phyloP scores from a whole-genome alignment of 805 yeast species.

The Kuraishia borneana region DNA sequence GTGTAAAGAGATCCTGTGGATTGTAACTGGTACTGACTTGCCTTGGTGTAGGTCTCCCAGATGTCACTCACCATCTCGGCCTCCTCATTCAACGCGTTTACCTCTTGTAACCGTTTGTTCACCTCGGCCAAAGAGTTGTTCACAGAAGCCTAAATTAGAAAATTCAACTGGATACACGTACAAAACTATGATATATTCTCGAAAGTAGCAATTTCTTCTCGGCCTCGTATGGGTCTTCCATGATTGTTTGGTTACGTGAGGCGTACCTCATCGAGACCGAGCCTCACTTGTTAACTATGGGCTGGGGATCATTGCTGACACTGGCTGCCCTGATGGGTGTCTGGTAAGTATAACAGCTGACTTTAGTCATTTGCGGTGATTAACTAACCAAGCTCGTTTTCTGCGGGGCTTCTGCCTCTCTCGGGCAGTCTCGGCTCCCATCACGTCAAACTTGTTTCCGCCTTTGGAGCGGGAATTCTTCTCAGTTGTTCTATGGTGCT shows the following conservation, averaged over 20 bases:
- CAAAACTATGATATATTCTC: constrained; percentile 68
- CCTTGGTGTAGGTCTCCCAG: constrained; percentile 69
- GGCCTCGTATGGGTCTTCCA: constrained; percentile 85
- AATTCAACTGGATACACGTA: constrained; percentile 24
- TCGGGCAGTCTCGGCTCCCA: constrained; percentile 11
- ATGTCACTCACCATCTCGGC: constrained; percentile 63
- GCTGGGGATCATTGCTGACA: constrained; percentile 1
- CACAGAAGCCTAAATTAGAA: constrained; percentile 42
- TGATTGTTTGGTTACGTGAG: constrained; percentile 15
- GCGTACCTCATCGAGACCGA: background rate
- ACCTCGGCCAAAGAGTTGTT: constrained; percentile 60
- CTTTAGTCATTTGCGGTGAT: background rate
- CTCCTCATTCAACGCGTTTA: constrained; percentile 57
- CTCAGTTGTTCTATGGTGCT: constrained; percentile 48
- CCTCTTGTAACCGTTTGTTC: constrained; percentile 48
- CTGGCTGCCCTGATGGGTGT: constrained; percentile 3
- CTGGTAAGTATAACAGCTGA: constrained; percentile 2
- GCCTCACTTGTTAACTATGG: background rate
- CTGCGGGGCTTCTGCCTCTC: constrained; percentile 18
- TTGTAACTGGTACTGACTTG: constrained; percentile 58
- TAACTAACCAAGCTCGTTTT: constrained; percentile 11
- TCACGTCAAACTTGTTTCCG: constrained; percentile 27
- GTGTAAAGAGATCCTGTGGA: constrained; percentile 52
- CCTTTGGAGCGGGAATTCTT: constrained; percentile 48
- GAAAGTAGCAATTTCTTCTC: constrained; percentile 66